Conservation (phyloP, 345 rosid genomes). For the Cochlearia excelsa region DNA sequence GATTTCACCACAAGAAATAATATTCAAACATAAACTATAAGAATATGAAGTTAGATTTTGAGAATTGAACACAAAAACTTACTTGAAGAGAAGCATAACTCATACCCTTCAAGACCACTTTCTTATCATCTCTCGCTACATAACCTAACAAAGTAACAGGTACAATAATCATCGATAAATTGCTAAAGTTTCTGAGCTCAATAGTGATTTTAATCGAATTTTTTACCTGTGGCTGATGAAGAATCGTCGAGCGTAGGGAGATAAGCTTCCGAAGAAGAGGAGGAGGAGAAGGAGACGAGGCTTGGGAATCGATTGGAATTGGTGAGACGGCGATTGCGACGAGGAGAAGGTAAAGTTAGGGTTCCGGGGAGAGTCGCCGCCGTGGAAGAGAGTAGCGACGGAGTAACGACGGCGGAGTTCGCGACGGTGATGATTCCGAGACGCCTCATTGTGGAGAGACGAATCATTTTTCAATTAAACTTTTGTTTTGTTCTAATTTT, state of each 20-base stretch:
- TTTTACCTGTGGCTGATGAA: constrained; percentile 22
- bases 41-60: neutral
- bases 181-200: neutral
- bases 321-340: constrained; percentile 8
- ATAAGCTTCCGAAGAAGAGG: constrained; percentile 25
- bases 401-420: constrained; percentile 20
- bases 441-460: constrained; percentile 31
- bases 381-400: constrained; percentile 16
- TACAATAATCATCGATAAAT: neutral
- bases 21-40: neutral
- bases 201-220: neutral
- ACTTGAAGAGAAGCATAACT: constrained; percentile 63
- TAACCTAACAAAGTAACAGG: constrained; percentile 14
- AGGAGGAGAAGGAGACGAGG: constrained; percentile 15
- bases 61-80: constrained; percentile 13
- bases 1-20: constrained; percentile 7
- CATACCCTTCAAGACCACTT: constrained; percentile 74
- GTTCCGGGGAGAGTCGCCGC: constrained; percentile 21
- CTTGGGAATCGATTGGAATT: constrained; percentile 16
- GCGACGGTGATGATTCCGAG: constrained; percentile 24
- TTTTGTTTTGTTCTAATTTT: too few species aligned
- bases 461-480: neutral
- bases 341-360: neutral
- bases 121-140: constrained; percentile 32
- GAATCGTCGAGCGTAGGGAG: constrained; percentile 30